Base-by-base conservation (phyloP, 2,329 filamentous ascomycete genomes). In the Hirsutella thompsonii region DNA sequence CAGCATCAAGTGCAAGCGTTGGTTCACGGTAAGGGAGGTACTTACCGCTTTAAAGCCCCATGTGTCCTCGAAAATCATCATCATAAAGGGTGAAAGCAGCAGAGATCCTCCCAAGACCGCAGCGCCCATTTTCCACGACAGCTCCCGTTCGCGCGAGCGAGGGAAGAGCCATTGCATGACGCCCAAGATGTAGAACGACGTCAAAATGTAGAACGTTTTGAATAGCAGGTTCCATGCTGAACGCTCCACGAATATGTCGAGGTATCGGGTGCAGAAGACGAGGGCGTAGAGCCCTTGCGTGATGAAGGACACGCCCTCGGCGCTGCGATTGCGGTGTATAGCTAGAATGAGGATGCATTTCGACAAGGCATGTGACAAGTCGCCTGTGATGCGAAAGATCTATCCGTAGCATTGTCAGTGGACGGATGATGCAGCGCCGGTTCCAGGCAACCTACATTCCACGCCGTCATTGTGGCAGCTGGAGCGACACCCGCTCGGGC, bases 301-400 rank as follows among this genome's bases (percentile, higher is more conserved):
- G 54, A 96, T 85, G 56, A 94, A 79, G 20, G 88, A 94, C 46
- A 95, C 83, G 44, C 89, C 87, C 70, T 94, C 88, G 37, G 88
- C 83, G 59, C 83, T 92, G 56, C 76, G 76, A 57, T 95, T 94
- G 50, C 76, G 76, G 63, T 94, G 87, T 54, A 95, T 94, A 42
- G 88, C 80, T 67, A 81, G 84, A 64, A 95, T 87, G 52, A 95
- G 73, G 56, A 95, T 92, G 59, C 81, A 78, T 72, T 94, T 95
- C 43, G 88, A 92, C 38, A 79, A 69, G 36, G 86, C 76, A 59
- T 96, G 90, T 54, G 83, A 86, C 52, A 90, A 62, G 60, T 96
- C 90, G 57, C 77, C 90, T 53, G 87, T 60, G 54, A 93, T 74
- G 54, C 87, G 84, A 63, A 94, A 77, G 52, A 74, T 48, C 74